Evolutionary conservation across 2,329 filamentous ascomycete genomes (phyloP).

Genomic region (Alternaria atra): DNA sequence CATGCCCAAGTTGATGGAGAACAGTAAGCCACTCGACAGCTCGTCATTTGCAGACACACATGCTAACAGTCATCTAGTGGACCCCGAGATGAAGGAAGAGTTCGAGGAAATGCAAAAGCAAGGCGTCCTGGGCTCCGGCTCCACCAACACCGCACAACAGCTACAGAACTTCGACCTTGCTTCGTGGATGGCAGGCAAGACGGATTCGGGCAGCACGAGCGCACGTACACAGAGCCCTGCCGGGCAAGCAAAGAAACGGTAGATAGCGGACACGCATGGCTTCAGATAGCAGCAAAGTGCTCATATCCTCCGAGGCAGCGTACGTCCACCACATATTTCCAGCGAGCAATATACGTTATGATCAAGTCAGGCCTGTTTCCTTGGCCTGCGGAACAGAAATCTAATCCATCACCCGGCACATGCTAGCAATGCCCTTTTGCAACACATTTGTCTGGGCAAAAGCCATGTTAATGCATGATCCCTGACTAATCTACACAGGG

Average conservation of each 20-base stretch:
- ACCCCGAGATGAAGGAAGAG: constrained; percentile 92
- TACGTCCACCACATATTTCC: not conserved
- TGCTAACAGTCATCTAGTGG: constrained; percentile 70
- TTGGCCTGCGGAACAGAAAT: not conserved
- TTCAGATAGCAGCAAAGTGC: not conserved
- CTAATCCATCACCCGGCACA: not conserved
- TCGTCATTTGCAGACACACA: not conserved
- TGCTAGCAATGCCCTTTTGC: not conserved
- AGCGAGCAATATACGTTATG: constrained; percentile 4
- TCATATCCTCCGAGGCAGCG: not conserved
- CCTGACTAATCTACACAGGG: not conserved
- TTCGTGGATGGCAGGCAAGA: constrained; percentile 71
- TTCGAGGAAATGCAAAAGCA: constrained; percentile 89
- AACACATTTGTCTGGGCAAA: not conserved
- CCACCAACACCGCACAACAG: constrained; percentile 56
- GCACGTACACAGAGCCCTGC: constrained; percentile 41
- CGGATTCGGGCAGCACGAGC: constrained; percentile 31
- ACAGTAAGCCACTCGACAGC: constrained; percentile 71
- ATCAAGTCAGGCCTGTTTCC: not conserved
- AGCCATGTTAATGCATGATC: not conserved
- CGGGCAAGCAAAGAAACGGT: constrained; percentile 36
- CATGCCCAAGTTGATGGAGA: constrained; percentile 95
- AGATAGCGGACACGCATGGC: not conserved
- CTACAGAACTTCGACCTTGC: constrained; percentile 73
- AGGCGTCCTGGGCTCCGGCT: constrained; percentile 64